These are phyloP conservation scores for Knoxia roxburghii DNA, from an alignment of 257 asterid genomes.

Conservation along the genomic window DNA sequence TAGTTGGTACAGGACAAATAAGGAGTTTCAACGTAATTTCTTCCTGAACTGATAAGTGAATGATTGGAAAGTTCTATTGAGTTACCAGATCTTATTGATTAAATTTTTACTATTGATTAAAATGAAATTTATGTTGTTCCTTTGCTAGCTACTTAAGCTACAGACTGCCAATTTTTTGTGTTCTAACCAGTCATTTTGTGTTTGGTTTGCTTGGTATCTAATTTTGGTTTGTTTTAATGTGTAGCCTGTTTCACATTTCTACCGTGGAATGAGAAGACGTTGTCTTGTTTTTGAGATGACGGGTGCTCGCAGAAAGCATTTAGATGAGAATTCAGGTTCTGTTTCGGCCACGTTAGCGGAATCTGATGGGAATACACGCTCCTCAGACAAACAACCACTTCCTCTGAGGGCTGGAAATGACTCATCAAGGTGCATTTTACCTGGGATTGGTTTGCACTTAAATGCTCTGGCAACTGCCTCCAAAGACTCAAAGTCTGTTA, in stretches of 20 bases:
- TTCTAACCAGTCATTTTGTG: background rate
- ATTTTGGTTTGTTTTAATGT: conserved; percentile 15
- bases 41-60: background rate
- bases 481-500: conserved; percentile 45
- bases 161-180: background rate
- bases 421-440: conserved; percentile 47
- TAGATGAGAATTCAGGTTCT: conserved; percentile 39
- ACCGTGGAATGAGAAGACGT: conserved; percentile 91
- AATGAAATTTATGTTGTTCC: background rate
- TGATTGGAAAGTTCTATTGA: background rate
- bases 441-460: conserved; percentile 91
- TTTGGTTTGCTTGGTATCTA: background rate
- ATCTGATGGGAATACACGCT: conserved; percentile 32
- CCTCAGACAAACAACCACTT: conserved; percentile 30
- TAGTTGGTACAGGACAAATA: background rate
- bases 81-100: background rate
- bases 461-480: conserved; percentile 79
- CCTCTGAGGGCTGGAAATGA: conserved; percentile 28
- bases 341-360: conserved; percentile 37
- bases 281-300: conserved; percentile 82
- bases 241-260: conserved; percentile 61
- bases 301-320: conserved; percentile 54
- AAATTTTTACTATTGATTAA: background rate
- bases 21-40: background rate
- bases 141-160: too few species aligned